These are phyloP conservation scores for Bremia lactucae DNA, from an alignment of 352 stramenopile species.

Conservation along the genomic window DNA sequence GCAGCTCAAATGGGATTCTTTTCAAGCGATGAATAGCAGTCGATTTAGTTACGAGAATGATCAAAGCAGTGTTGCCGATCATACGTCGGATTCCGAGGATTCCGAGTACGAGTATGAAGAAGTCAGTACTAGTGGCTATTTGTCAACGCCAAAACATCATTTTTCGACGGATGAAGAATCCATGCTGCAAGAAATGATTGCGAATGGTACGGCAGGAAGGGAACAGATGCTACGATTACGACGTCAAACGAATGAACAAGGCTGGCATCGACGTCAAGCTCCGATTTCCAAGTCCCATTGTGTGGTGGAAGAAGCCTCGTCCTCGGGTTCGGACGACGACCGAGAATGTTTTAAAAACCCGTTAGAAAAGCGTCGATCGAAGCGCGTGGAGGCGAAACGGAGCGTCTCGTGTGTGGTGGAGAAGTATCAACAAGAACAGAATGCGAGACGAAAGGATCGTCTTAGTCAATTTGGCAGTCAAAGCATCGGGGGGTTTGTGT, in stretches of 20 bases:
- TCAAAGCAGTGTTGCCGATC: conserved; percentile 9
- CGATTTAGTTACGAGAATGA: conserved; percentile 10
- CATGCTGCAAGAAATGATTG: conserved; percentile 73
- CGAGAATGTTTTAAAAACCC: neutral
- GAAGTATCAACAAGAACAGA: conserved; percentile 45
- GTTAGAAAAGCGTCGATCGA: conserved; percentile 19
- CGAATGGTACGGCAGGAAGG: conserved; percentile 48
- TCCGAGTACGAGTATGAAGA: conserved; percentile 56
- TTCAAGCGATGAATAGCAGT: conserved; percentile 24
- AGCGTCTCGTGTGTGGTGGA: conserved; percentile 30
- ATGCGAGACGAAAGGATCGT: conserved; percentile 39
- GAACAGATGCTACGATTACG: conserved; percentile 62
- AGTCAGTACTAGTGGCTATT: conserved; percentile 30
- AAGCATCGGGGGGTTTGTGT: conserved; percentile 42
- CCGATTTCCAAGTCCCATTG: conserved; percentile 19
- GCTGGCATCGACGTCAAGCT: conserved; percentile 48
- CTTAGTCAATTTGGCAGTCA: conserved; percentile 23
- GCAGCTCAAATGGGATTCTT: conserved; percentile 74
- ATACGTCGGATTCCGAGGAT: conserved; percentile 37
- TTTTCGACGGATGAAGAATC: conserved; percentile 67
- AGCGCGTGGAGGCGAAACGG: conserved; percentile 19
- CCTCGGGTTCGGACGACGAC: conserved; percentile 48
- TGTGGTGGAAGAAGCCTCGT: conserved; percentile 26
- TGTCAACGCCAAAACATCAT: conserved; percentile 42
- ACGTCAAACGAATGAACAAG: conserved; percentile 47